Evolutionary conservation across 148 eudicot species (phyloP).

Genomic region (Fallopia convolvulus): DNA sequence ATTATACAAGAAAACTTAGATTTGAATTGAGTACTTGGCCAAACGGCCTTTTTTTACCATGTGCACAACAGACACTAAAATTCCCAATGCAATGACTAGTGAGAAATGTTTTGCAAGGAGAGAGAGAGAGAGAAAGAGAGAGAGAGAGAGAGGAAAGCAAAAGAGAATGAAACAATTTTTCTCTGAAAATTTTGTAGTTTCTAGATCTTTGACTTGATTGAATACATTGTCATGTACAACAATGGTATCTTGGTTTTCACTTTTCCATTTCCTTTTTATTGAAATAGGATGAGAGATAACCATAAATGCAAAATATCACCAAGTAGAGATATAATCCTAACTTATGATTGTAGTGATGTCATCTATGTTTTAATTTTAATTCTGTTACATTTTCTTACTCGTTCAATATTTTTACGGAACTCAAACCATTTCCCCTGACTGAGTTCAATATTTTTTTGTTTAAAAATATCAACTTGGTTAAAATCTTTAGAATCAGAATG

Average conservation of each 20-base stretch:
- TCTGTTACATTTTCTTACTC: not conserved
- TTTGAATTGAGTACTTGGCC: not conserved
- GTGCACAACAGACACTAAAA: not conserved
- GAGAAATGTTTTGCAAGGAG: not conserved
- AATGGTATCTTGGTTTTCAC: slow-evolving; percentile 1
- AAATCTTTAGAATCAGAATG: not conserved
- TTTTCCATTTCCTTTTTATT: slow-evolving; percentile 1
- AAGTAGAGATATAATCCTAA: not conserved
- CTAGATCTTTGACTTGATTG: not conserved
- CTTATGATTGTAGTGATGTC: not conserved
- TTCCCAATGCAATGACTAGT: not conserved
- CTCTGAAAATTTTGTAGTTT: not conserved
- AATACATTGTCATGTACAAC: not conserved
- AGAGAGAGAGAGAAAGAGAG: not conserved
- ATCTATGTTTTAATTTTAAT: not conserved
- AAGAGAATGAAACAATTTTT: not conserved
- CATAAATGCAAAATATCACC: not conserved
- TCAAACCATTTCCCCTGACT: no score
- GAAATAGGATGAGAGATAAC: not conserved
- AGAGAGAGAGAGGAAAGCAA: not conserved
- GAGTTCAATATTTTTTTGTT: no score
- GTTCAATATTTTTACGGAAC: no score
- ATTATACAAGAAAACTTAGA: not conserved
- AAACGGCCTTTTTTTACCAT: no score
- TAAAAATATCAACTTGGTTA: no score